Conservation (phyloP, 2,329 filamentous ascomycete genomes). For the Pseudohalonectria lignicola region DNA sequence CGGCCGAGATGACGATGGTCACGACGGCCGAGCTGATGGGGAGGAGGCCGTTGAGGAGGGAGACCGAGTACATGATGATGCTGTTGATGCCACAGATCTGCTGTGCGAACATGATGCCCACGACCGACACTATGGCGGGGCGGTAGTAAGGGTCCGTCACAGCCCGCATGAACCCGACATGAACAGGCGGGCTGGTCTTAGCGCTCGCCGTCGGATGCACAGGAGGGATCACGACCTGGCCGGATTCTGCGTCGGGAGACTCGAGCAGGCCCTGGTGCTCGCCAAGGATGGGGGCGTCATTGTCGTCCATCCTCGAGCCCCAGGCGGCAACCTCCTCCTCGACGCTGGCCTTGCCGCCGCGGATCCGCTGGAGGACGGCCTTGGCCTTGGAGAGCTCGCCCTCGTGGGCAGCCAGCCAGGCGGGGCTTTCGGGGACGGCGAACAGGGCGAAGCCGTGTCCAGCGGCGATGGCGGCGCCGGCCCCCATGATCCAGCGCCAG, state of each 20-base stretch:
- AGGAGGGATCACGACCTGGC: background rate
- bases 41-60: constrained; percentile 70
- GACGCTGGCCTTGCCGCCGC: constrained; percentile 59
- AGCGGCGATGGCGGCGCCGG: constrained; percentile 57
- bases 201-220: constrained; percentile 3
- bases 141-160: constrained; percentile 56
- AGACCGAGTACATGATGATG: constrained; percentile 97
- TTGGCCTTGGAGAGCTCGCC: constrained; percentile 51
- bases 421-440: constrained; percentile 75
- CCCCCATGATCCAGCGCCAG: constrained; percentile 76
- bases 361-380: constrained; percentile 60
- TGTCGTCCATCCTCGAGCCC: constrained; percentile 17
- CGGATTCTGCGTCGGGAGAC: constrained; percentile 5
- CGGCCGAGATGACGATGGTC: constrained; percentile 74
- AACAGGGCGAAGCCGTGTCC: constrained; percentile 61
- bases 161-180: constrained; percentile 54
- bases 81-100: constrained; percentile 93
- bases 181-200: constrained; percentile 14
- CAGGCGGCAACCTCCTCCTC: constrained; percentile 59
- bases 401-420: constrained; percentile 64
- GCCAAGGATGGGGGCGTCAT: constrained; percentile 8
- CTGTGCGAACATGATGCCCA: constrained; percentile 86
- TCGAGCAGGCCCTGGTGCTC: constrained; percentile 65
- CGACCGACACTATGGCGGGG: constrained; percentile 68
- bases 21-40: constrained; percentile 72